Conservation (phyloP, 805 yeast species). For the Ogataea wickerhamii region DNA sequence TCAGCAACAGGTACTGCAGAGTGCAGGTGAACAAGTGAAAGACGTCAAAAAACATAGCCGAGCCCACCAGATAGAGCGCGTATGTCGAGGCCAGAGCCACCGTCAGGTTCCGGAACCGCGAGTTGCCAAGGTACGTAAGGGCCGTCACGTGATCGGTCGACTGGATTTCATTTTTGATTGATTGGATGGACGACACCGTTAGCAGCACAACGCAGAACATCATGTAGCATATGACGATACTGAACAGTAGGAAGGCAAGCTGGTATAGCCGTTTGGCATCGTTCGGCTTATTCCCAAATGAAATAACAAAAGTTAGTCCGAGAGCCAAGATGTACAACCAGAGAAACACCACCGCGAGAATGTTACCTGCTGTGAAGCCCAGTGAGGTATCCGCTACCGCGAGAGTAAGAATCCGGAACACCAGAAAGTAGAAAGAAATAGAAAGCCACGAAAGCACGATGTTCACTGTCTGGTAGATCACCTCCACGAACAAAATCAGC, state of each 20-base stretch:
- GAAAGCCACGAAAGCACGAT: constrained; percentile 87
- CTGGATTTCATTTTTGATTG: constrained; percentile 38
- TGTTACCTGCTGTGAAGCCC: constrained; percentile 61
- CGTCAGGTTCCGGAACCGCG: constrained; percentile 77
- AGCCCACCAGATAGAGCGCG: constrained; percentile 68
- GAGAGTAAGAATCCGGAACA: constrained; percentile 79
- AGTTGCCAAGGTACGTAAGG: constrained; percentile 50
- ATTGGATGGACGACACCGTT: constrained; percentile 54
- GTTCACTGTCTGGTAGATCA: constrained; percentile 69
- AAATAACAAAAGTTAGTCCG: constrained; percentile 77
- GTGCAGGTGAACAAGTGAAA: constrained; percentile 88
- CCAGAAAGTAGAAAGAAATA: constrained; percentile 80
- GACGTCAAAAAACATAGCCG: constrained; percentile 79
- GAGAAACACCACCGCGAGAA: constrained; percentile 72
- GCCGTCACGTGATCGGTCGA: constrained; percentile 36
- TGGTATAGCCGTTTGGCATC: constrained; percentile 78
- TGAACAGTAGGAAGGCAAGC: constrained; percentile 68
- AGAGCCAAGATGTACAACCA: constrained; percentile 81
- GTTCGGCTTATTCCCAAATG: constrained; percentile 90
- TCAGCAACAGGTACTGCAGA: constrained; percentile 71
- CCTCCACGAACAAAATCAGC: constrained; percentile 68
- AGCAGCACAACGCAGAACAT: constrained; percentile 70
- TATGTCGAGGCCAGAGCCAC: constrained; percentile 83
- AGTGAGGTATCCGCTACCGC: constrained; percentile 53
- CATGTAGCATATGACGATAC: constrained; percentile 81